Conservation (phyloP, 805 yeast genomes). For the Candida caryicola region DNA sequence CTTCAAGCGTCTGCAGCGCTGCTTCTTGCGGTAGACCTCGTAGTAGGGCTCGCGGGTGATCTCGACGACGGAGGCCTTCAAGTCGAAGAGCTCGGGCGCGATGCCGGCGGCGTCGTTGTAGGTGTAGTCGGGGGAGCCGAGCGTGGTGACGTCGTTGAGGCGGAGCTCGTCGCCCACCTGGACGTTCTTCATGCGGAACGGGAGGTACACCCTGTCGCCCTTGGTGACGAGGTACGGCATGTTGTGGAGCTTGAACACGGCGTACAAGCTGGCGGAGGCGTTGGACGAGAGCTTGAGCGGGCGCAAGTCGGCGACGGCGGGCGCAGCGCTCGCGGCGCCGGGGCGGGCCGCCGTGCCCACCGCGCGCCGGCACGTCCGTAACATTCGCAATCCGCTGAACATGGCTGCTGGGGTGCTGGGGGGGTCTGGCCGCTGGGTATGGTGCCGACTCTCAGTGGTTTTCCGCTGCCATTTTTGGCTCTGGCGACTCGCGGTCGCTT, state of each 20-base stretch:
- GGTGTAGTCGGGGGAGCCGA: conserved; percentile 85
- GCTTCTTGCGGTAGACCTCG: conserved; percentile 52
- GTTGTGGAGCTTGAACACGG: conserved; percentile 76
- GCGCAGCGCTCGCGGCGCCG: conserved; percentile 2
- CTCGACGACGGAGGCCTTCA: conserved; percentile 81
- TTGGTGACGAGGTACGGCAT: conserved; percentile 85
- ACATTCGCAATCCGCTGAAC: neutral
- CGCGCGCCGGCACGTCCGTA: neutral
- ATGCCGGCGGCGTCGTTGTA: conserved; percentile 42
- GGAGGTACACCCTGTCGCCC: conserved; percentile 82
- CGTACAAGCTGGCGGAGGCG: conserved; percentile 58
- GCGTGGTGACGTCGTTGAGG: conserved; percentile 69
- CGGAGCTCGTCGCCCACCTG: conserved; percentile 79
- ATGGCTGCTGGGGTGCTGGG: no score
- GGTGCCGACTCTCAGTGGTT: no score
- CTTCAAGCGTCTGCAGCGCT: conserved; percentile 77
- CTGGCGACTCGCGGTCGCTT: conserved; percentile 1
- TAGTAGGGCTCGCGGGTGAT: conserved; percentile 79
- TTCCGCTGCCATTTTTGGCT: no score
- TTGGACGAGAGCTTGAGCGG: conserved; percentile 67
- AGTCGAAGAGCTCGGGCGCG: conserved; percentile 51
- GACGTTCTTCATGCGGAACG: conserved; percentile 72
- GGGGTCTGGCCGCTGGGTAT: no score
- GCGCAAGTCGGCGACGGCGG: conserved; percentile 40
- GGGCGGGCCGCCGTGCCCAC: neutral